These are phyloP conservation scores for Beta corolliflora DNA, from an alignment of 179 eudicot species.

Conservation along the genomic window DNA sequence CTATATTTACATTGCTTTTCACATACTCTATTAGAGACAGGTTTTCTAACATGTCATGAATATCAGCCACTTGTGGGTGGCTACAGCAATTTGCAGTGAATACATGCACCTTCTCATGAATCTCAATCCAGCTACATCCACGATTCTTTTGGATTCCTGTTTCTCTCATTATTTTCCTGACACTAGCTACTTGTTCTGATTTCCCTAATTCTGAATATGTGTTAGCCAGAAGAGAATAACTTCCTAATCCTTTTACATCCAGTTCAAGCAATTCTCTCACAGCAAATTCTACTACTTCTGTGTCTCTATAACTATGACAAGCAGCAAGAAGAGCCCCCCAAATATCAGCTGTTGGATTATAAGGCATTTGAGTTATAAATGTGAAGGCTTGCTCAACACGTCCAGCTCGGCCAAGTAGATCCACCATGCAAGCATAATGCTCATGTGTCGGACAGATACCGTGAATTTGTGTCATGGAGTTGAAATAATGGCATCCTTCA, in stretches of 20 bases:
- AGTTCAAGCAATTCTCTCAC: slow-evolving; percentile 43
- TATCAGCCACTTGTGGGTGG: slow-evolving; percentile 34
- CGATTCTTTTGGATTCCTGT: slow-evolving; percentile 54
- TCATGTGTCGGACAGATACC: slow-evolving; percentile 37
- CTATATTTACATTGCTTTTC: slow-evolving; percentile 6
- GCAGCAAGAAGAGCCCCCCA: slow-evolving; percentile 62
- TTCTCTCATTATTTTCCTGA: slow-evolving; percentile 46
- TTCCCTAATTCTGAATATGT: slow-evolving; percentile 46
- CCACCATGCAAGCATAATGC: slow-evolving; percentile 74
- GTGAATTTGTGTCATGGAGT: slow-evolving; percentile 39
- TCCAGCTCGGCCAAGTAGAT: slow-evolving; percentile 74
- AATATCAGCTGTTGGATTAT: slow-evolving; percentile 39
- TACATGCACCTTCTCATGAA: slow-evolving; percentile 38
- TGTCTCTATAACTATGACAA: slow-evolving; percentile 48
- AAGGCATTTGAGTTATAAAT: slow-evolving; percentile 46
- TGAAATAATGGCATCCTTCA: slow-evolving; percentile 47
- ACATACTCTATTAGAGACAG: slow-evolving; percentile 23
- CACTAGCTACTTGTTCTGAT: slow-evolving; percentile 45
- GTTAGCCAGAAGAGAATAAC: slow-evolving; percentile 56
- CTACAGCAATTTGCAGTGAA: slow-evolving; percentile 35
- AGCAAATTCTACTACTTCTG: slow-evolving; percentile 47
- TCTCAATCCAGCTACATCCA: slow-evolving; percentile 71
- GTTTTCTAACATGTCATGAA: slow-evolving; percentile 28
- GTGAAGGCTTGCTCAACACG: slow-evolving; percentile 51
- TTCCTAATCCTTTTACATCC: slow-evolving; percentile 46